A percentile compares a stretch with the other conserved stretches of the same genome.
These are phyloP conservation scores for Nicotiana otophora DNA, from an alignment of 257 asterid species.

Conservation along the genomic window DNA sequence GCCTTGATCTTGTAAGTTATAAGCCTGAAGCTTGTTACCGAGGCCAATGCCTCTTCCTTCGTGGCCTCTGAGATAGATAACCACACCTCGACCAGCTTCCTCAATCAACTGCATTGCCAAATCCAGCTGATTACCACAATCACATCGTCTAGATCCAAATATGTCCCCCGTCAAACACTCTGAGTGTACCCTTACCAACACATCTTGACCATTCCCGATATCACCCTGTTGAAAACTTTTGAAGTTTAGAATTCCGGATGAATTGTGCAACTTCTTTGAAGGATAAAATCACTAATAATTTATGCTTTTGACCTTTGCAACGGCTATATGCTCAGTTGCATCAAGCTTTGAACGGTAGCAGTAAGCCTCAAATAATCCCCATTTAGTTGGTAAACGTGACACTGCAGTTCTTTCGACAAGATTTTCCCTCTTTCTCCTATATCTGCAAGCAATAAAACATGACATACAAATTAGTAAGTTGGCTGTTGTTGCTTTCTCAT, in stretches of 20 bases:
- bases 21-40: conserved; percentile 75
- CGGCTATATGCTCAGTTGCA: conserved; percentile 66
- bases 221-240: conserved; percentile 41
- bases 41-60: conserved; percentile 90
- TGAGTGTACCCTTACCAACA: conserved; percentile 80
- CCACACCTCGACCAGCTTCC: conserved; percentile 62
- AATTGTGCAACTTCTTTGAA: background rate
- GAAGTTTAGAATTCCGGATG: background rate
- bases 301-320: conserved; percentile 44
- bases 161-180: conserved; percentile 87
- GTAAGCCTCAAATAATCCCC: conserved; percentile 65
- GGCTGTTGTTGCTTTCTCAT: background rate
- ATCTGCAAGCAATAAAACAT: conserved; percentile 30
- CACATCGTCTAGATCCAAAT: conserved; percentile 75
- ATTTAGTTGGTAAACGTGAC: conserved; percentile 68
- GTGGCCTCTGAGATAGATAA: conserved; percentile 74
- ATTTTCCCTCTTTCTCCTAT: conserved; percentile 73
- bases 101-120: conserved; percentile 74
- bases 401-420: conserved; percentile 61
- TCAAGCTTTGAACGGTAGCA: conserved; percentile 75
- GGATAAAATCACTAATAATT: background rate
- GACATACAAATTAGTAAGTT: background rate
- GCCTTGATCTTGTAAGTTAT: conserved; percentile 73
- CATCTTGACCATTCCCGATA: conserved; percentile 71
- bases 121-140: conserved; percentile 78